phyloP scores from a whole-genome alignment of 2,329 filamentous ascomycete genomes.

The Aspergillus pseudonomiae region DNA sequence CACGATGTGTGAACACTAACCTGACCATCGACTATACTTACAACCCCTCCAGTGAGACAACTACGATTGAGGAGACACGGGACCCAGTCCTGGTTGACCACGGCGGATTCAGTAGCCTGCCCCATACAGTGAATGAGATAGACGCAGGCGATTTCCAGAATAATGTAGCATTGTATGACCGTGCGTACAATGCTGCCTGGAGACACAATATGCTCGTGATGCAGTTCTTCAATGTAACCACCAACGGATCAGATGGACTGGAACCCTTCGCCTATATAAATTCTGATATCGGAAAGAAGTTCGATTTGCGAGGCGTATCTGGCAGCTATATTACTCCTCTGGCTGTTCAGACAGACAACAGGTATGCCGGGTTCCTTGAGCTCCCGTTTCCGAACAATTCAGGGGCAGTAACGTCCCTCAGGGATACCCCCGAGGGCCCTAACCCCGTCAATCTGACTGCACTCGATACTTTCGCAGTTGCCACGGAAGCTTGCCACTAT shows the following conservation, averaged over 20 bases:
- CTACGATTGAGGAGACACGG: background rate
- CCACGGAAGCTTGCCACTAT: background rate
- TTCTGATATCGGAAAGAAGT: background rate
- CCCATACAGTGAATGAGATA: background rate
- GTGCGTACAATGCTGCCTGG: constrained; percentile 1
- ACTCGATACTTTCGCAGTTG: background rate
- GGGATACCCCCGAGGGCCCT: background rate
- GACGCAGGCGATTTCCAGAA: background rate
- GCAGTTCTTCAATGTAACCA: background rate
- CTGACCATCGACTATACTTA: background rate
- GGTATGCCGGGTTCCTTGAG: too few relatives aligned
- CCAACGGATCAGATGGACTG: background rate
- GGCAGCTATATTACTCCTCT: too few relatives aligned
- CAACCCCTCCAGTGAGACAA: background rate
- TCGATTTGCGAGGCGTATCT: background rate
- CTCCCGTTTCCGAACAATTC: too few relatives aligned
- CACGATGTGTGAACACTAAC: constrained; percentile 2
- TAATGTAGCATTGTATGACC: background rate
- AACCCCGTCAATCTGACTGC: background rate
- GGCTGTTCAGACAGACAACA: too few relatives aligned
- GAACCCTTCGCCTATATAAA: background rate
- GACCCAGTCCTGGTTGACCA: background rate
- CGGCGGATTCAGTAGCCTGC: background rate
- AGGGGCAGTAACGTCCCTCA: too few relatives aligned
- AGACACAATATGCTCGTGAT: background rate